Evolutionary conservation across 2,329 filamentous ascomycete genomes (phyloP), one percentile per base, ranked within the genome.

Genomic region (Cordyceps javanica): DNA sequence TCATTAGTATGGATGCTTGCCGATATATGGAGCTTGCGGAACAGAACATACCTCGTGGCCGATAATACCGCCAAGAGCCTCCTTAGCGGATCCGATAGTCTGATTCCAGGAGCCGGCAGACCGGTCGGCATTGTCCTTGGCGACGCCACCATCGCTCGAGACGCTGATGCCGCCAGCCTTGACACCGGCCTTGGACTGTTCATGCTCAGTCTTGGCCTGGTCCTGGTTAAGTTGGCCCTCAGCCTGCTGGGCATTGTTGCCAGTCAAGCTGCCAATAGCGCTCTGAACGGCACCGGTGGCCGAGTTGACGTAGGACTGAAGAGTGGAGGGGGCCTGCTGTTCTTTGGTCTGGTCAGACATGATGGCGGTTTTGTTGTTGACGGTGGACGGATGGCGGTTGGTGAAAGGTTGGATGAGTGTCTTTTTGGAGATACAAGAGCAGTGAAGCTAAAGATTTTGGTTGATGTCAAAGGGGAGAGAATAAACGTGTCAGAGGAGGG

Each of bases 51-150:
- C 82, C 74, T 94, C 87, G 62, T 83, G 85, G 60, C 92, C 93
- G 26, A 93, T 63, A 5, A 93, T 65, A 19, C 86, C 86, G 59
- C 93, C 93, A 1, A 94, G 62, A 5, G 86, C 77, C 70, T 97
- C 90, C 78, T 97, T 97, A 44, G 86, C 86, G 1, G 88, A 83
- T 54, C 92, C 93, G n/a, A 92, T 68, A 5, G 91, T 96, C 75
- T 97, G 92, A 77, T 96, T 90, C 86, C 88, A 95, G 19, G 81
- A 80, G 44, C 93, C 92, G 19, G 82, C 70, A 23, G 80, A 76
- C 62, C 91, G 89, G 70, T 93, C 78, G 11, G 86, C 77, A 72
- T 90, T 79, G 72, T 96, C 90, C 64, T 82, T 80, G 61, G 86
- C 81, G 50, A 89, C 77, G 36, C 85, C 87, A 49, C 90, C 90